Conservation (phyloP, 1,284 basidiomycete species). For the Marasmius sp. region DNA sequence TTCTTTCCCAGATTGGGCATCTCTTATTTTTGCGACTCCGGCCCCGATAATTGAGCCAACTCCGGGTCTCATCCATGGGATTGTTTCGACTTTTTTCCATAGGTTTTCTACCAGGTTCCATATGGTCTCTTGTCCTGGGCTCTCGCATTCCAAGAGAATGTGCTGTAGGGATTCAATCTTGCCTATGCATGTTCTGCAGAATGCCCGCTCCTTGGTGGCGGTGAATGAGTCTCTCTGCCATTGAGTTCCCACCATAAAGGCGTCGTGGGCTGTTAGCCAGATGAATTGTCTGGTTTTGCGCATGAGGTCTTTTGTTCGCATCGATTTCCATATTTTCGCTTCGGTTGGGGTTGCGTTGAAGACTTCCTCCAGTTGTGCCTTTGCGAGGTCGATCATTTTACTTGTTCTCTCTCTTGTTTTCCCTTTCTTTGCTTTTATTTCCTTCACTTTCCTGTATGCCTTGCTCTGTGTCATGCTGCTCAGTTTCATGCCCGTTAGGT, state of each 20-base stretch:
- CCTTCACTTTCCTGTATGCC: conserved; percentile 21
- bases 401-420: background rate
- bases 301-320: conserved; percentile 14
- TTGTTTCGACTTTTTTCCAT: conserved; percentile 11
- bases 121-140: conserved; percentile 2
- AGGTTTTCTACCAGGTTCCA: conserved; percentile 15
- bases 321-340: conserved; percentile 9
- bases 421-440: conserved; percentile 1
- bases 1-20: background rate
- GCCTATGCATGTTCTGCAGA: conserved; percentile 10
- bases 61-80: background rate
- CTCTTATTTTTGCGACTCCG: background rate
- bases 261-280: conserved; percentile 28
- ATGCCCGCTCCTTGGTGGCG: conserved; percentile 9
- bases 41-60: background rate
- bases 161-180: conserved; percentile 16
- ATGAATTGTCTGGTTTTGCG: conserved; percentile 23
- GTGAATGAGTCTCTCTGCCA: conserved; percentile 23
- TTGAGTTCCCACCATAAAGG: conserved; percentile 22
- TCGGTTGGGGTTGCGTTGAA: background rate
- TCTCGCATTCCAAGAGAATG: conserved; percentile 14
- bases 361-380: background rate
- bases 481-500: conserved; percentile 19
- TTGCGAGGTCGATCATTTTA: background rate
- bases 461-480: conserved; percentile 18